These are phyloP conservation scores for Macroventuria anomochaeta DNA, from an alignment of 2,329 filamentous ascomycete genomes.

Conservation along the genomic window DNA sequence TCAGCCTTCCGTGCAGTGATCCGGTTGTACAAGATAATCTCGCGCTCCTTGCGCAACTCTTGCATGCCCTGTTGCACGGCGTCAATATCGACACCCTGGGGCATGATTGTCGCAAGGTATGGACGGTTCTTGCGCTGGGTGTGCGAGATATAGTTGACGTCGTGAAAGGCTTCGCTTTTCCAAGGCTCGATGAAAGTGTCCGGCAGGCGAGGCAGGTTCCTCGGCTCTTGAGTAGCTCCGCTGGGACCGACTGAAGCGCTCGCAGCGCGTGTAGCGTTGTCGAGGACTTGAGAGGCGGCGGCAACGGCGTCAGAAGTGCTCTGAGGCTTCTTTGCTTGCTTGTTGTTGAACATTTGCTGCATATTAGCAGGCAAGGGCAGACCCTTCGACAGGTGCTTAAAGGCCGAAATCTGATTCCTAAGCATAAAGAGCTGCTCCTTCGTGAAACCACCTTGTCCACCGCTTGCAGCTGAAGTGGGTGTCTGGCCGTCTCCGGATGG, in stretches of 20 bases:
- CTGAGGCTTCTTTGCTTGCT: slow-evolving; percentile 65
- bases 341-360: slow-evolving; percentile 82
- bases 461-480: slow-evolving; percentile 37
- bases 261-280: slow-evolving; percentile 55
- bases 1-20: slow-evolving; percentile 85
- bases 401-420: slow-evolving; percentile 86
- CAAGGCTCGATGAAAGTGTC: slow-evolving; percentile 61
- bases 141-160: slow-evolving; percentile 82
- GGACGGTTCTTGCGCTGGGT: slow-evolving; percentile 75
- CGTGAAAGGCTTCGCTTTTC: slow-evolving; percentile 53
- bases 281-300: slow-evolving; percentile 58
- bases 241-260: slow-evolving; percentile 51
- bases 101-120: slow-evolving; percentile 86
- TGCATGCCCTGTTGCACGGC: slow-evolving; percentile 49
- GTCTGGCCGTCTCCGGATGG: slow-evolving; percentile 51
- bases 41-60: slow-evolving; percentile 80
- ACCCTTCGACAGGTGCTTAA: slow-evolving; percentile 89
- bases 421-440: slow-evolving; percentile 80
- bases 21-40: slow-evolving; percentile 87
- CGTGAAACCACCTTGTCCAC: slow-evolving; percentile 32
- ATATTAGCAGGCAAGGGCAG: slow-evolving; percentile 77
- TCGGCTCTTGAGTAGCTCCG: slow-evolving; percentile 43
- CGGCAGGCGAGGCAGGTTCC: slow-evolving; percentile 49
- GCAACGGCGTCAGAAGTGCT: slow-evolving; percentile 50
- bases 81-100: slow-evolving; percentile 85